These are phyloP conservation scores for Elaeagnus macrophylla DNA, from an alignment of 306 rosid genomes.

Conservation along the genomic window DNA sequence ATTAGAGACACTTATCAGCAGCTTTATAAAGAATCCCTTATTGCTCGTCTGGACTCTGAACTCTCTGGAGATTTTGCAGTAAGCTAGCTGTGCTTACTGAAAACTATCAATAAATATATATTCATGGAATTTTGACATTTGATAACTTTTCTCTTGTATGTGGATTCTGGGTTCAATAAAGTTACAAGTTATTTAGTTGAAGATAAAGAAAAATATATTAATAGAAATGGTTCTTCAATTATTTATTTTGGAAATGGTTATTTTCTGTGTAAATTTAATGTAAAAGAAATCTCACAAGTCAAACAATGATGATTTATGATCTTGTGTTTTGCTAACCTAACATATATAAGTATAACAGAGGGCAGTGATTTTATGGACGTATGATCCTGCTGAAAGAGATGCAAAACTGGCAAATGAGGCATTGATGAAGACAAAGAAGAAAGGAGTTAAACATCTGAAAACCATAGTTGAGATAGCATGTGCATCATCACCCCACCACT, in stretches of 20 bases:
- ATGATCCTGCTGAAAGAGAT: slow-evolving; percentile 77
- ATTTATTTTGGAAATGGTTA: too few species aligned
- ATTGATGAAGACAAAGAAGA: slow-evolving; percentile 41
- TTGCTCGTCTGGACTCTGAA: slow-evolving; percentile 51
- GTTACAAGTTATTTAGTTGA: too few species aligned
- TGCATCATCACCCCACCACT: slow-evolving; percentile 76
- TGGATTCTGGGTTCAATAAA: too few species aligned
- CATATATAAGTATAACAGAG: slow-evolving; percentile 36
- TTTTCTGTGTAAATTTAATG: too few species aligned
- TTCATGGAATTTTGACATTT: too few species aligned
- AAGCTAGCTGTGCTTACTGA: slow-evolving; percentile 23
- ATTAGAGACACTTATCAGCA: slow-evolving; percentile 65
- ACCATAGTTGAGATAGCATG: slow-evolving; percentile 80
- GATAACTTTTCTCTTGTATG: too few species aligned
- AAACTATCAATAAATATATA: not conserved
- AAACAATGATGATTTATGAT: too few species aligned
- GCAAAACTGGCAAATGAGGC: slow-evolving; percentile 58
- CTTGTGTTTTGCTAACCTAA: too few species aligned
- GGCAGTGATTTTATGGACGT: slow-evolving; percentile 64
- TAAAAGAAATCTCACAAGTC: too few species aligned
- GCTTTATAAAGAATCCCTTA: slow-evolving; percentile 67
- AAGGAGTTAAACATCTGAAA: slow-evolving; percentile 39
- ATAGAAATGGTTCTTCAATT: too few species aligned
- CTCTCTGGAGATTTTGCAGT: slow-evolving; percentile 85
- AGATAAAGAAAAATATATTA: too few species aligned